Base-by-base conservation (phyloP, 1,284 basidiomycete genomes). In the Trichosporon asahii region DNA sequence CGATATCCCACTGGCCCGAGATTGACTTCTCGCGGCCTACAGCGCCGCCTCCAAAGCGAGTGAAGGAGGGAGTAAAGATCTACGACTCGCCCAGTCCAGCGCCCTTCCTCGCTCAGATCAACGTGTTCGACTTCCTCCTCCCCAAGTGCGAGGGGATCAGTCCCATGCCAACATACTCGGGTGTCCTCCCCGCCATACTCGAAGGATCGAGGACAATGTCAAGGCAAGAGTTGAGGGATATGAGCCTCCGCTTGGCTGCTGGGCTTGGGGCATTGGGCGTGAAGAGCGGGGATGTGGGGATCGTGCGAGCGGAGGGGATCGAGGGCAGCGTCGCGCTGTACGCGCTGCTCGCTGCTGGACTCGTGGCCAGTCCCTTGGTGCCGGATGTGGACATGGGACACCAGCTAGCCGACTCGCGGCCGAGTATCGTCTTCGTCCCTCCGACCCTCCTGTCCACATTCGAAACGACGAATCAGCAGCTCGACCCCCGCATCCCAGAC, bases 261-360 rank as follows among this genome's bases (percentile, higher is more conserved):
- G 55, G 15, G 25, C 25, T 29, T 11, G 2, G 25, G 25, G 15
- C n/a, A 3, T 27, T 29, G 2, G 55, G 55, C 25, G 25, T 60
- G 55, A 29, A 7, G 27, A 12, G 29, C 12, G 55, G 55, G 15
- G 55, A 60, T 27, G 18, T 14, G 27, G 55, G 12, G 55, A 3
- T 29, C 2, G 12, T 60, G 27, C 11, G 7, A 14, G 27, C 14
- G 2, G 11, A 14, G 3, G 87, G 85, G 8, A 73, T 91, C 35
- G 84, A 85, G 29, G 92, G 88, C 86, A 88, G 90, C 0, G 82
- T 90, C 60, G 85, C 87, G 12, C 76, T 89, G 2, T 86, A 88
- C 55, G 91, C 88, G 1, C 74, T 84, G 86, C 74, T 82, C 66
- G 79, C 79, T 1, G 74, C 76, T 4, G 79, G 78, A 0, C 55